These are phyloP conservation scores for Scutellaria barbata DNA, from an alignment of 257 asterid genomes.

Conservation along the genomic window DNA sequence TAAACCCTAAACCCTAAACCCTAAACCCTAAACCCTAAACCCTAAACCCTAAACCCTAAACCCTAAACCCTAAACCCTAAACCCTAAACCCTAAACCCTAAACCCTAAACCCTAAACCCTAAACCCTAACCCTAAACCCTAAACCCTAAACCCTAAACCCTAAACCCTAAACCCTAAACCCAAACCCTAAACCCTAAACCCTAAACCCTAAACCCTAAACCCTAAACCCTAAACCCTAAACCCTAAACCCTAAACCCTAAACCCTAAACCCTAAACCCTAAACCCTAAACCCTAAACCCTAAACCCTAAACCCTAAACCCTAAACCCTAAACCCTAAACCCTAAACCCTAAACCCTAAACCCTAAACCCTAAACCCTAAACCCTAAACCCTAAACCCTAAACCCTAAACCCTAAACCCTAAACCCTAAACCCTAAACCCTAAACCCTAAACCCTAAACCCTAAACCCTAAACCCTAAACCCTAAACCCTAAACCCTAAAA, in stretches of 20 bases:
- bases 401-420: constrained; percentile 30
- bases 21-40: constrained; percentile 29
- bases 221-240: constrained; percentile 34
- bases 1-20: constrained; percentile 26
- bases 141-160: constrained; percentile 32
- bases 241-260: constrained; percentile 34
- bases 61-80: constrained; percentile 41
- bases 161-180: constrained; percentile 35
- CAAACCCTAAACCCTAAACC: constrained; percentile 37
- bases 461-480: constrained; percentile 30
- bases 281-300: constrained; percentile 32
- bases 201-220: constrained; percentile 34
- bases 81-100: constrained; percentile 28
- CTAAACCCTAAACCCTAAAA: no score
- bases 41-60: constrained; percentile 37
- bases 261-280: constrained; percentile 32
- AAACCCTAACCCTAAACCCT: constrained; percentile 30
- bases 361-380: constrained; percentile 32
- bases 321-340: constrained; percentile 24
- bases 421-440: constrained; percentile 32
- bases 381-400: constrained; percentile 32
- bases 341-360: constrained; percentile 33
- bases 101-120: neutral
- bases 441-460: neutral
- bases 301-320: neutral